These are phyloP conservation scores for Escallonia herrerae DNA, from an alignment of 129 eudicot species.

Conservation along the genomic window DNA sequence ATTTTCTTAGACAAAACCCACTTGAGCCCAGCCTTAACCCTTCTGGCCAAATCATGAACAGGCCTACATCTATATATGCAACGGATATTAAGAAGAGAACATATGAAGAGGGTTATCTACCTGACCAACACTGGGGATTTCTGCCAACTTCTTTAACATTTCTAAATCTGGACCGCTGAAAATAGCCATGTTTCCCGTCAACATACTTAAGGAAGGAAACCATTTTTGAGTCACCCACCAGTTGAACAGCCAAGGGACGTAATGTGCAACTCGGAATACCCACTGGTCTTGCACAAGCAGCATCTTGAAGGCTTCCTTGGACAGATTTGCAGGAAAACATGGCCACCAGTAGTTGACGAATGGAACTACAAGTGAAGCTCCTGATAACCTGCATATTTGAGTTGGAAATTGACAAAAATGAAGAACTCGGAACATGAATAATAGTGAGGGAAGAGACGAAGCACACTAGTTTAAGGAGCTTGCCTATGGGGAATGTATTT, in stretches of 20 bases:
- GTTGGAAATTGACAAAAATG: no score
- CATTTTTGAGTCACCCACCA: constrained; percentile 52
- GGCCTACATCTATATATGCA: no score
- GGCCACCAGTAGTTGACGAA: constrained; percentile 48
- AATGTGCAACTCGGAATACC: constrained; percentile 39
- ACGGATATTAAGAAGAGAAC: no score
- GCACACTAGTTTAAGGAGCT: no score
- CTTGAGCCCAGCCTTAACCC: no score
- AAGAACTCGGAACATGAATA: neutral
- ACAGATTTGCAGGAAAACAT: constrained; percentile 26
- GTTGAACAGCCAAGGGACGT: constrained; percentile 39
- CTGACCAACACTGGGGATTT: no score
- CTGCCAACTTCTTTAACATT: neutral
- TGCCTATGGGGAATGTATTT: no score
- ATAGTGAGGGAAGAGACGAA: no score
- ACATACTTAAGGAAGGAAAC: constrained; percentile 27
- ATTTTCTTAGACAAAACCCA: no score
- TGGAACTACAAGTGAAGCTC: constrained; percentile 36
- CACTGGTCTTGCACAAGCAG: constrained; percentile 30
- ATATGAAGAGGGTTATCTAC: neutral
- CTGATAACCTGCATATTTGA: constrained; percentile 24
- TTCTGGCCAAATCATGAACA: no score
- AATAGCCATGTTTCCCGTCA: constrained; percentile 1
- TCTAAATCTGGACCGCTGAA: constrained; percentile 17
- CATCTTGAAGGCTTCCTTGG: constrained; percentile 14